A percentile compares a stretch with the other conserved stretches of the same genome.
phyloP scores from a whole-genome alignment of 2,329 filamentous ascomycete species.

The Zalaria sp. region DNA sequence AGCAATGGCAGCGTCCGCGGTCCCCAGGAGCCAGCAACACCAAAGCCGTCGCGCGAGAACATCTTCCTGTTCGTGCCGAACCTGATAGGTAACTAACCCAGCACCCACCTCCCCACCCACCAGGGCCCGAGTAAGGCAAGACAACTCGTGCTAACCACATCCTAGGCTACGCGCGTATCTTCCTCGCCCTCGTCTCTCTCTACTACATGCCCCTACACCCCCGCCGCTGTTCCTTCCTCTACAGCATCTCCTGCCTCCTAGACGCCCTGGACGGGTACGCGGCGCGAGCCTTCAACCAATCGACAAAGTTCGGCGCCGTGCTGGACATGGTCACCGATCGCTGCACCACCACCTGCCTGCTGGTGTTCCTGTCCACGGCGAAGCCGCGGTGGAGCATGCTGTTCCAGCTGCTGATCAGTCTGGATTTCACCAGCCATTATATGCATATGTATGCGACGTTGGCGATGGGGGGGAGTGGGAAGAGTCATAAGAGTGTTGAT shows the following conservation, averaged over 20 bases:
- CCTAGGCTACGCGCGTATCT: conserved; percentile 34
- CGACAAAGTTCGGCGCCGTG: conserved; percentile 88
- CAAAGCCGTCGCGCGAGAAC: conserved; percentile 31
- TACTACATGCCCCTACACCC: conserved; percentile 99
- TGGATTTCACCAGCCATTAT: conserved; percentile 93
- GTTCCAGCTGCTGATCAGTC: conserved; percentile 83
- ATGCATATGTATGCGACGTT: conserved; percentile 98
- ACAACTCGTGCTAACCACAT: not conserved
- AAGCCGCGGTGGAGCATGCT: conserved; percentile 89
- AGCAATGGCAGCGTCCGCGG: not conserved
- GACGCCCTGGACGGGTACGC: conserved; percentile 91
- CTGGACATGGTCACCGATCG: conserved; percentile 98
- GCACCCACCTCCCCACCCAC: not conserved
- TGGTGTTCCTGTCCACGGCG: conserved; percentile 87
- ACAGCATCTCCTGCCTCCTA: conserved; percentile 86
- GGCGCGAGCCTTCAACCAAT: conserved; percentile 77
- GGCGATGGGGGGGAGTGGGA: conserved; percentile 64
- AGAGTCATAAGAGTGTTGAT: conserved; percentile 89
- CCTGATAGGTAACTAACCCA: conserved; percentile 27
- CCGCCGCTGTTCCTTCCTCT: conserved; percentile 82
- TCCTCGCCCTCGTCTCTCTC: conserved; percentile 68
- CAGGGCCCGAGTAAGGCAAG: no score
- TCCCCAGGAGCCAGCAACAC: not conserved
- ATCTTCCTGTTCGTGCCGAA: conserved; percentile 41
- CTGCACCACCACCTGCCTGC: conserved; percentile 86